A percentile compares a stretch with the other conserved stretches of the same genome.
These are phyloP conservation scores for Russula abietina DNA, from an alignment of 768 basidiomycete species.

Conservation along the genomic window DNA sequence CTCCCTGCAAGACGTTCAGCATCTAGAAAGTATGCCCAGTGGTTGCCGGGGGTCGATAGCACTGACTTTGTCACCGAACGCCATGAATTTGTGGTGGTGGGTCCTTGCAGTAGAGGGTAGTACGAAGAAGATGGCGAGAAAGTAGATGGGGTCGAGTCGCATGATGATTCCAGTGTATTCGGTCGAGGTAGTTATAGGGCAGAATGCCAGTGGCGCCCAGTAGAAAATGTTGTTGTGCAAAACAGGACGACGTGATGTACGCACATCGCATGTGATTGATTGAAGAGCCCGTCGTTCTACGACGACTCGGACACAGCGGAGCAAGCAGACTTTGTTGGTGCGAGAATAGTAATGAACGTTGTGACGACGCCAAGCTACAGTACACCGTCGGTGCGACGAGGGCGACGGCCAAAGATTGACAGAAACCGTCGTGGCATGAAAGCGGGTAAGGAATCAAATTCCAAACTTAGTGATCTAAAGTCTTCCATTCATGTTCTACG, in stretches of 20 bases:
- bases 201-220: background rate
- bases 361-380: background rate
- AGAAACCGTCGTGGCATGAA: background rate
- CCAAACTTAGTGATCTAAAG: too few relatives aligned
- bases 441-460: background rate
- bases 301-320: background rate
- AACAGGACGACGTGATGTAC: background rate
- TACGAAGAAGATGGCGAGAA: background rate
- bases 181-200: constrained; percentile 7
- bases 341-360: background rate
- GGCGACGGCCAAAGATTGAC: background rate
- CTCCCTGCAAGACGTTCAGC: background rate
- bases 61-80: constrained; percentile 3
- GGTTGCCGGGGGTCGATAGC: too few relatives aligned
- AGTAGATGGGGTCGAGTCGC: background rate
- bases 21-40: background rate
- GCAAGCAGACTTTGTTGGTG: background rate
- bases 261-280: constrained; percentile 14
- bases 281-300: background rate
- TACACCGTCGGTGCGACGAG: too few relatives aligned
- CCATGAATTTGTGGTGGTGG: constrained; percentile 1
- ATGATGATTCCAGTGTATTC: background rate
- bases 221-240: background rate
- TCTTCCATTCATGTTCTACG: background rate
- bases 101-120: background rate